These are phyloP conservation scores for Scytalidium sp. DNA, from an alignment of 2,329 filamentous ascomycete genomes.

Conservation along the genomic window DNA sequence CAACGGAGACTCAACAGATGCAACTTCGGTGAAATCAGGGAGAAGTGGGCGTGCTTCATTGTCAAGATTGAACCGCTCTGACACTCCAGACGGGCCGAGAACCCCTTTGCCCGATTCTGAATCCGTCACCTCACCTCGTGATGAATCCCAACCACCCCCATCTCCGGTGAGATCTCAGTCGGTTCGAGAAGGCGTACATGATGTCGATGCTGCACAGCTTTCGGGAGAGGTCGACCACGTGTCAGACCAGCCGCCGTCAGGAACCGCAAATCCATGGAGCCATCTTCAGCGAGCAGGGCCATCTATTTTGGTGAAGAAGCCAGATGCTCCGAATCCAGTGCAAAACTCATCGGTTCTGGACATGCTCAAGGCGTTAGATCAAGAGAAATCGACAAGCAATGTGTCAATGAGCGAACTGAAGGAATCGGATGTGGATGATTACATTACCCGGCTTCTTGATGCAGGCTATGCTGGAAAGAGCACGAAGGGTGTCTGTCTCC, in stretches of 20 bases:
- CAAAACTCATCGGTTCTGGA: constrained; percentile 33
- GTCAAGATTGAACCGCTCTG: constrained; percentile 38
- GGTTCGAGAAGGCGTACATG: constrained; percentile 69
- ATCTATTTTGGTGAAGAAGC: constrained; percentile 81
- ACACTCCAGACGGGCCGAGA: constrained; percentile 34
- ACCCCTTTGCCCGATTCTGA: constrained; percentile 23
- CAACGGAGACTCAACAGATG: constrained; percentile 65
- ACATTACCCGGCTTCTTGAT: constrained; percentile 91
- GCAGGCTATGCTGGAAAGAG: constrained; percentile 95
- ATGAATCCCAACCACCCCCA: constrained; percentile 65
- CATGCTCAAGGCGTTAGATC: constrained; percentile 36
- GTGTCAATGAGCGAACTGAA: constrained; percentile 91
- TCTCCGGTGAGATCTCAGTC: constrained; percentile 81
- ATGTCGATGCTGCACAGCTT: constrained; percentile 76
- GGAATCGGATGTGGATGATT: constrained; percentile 91
- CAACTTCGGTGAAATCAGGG: constrained; percentile 69
- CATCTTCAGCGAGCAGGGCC: constrained; percentile 71
- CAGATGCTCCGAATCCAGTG: constrained; percentile 64
- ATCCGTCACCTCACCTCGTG: constrained; percentile 43
- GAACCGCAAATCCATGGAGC: constrained; percentile 54
- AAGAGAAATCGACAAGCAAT: constrained; percentile 43
- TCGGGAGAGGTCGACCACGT: constrained; percentile 92
- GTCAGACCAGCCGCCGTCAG: constrained; percentile 82
- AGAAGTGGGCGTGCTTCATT: constrained; percentile 52
- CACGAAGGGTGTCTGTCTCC: constrained; percentile 94